phyloP scores from a whole-genome alignment of 1,139 yeast genomes.

The Protomyces lactucae-debilis region DNA sequence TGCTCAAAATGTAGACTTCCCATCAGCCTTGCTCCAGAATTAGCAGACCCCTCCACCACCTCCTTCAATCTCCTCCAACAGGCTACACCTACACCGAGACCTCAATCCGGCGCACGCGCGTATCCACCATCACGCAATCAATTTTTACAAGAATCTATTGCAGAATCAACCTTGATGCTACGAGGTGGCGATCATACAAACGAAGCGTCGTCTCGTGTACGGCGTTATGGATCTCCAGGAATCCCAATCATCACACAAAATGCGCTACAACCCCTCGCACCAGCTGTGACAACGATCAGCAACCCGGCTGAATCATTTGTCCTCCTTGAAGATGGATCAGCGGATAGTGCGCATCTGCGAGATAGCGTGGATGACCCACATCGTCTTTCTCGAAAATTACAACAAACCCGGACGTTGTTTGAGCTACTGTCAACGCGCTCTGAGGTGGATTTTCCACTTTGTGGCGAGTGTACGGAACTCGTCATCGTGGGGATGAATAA shows the following conservation, averaged over 20 bases:
- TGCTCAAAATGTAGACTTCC: slow-evolving; percentile 18
- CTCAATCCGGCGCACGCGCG: not conserved
- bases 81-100: slow-evolving; percentile 11
- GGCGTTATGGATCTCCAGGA: not conserved
- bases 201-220: not conserved
- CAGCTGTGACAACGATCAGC: not conserved
- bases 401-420: slow-evolving; percentile 56
- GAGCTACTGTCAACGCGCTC: slow-evolving; percentile 63
- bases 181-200: not conserved
- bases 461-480: slow-evolving; percentile 62
- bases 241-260: not conserved
- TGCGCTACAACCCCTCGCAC: not conserved
- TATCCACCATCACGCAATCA: slow-evolving; percentile 7
- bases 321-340: slow-evolving; percentile 41
- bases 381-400: slow-evolving; percentile 44
- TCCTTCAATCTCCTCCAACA: slow-evolving; percentile 7
- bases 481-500: slow-evolving; percentile 57
- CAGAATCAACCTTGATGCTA: slow-evolving; percentile 8
- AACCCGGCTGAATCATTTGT: slow-evolving; percentile 45
- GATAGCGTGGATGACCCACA: slow-evolving; percentile 23
- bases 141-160: slow-evolving; percentile 7
- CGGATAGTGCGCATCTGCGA: slow-evolving; percentile 29
- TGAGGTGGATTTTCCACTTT: slow-evolving; percentile 83
- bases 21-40: not conserved
- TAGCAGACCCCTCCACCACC: slow-evolving; percentile 2